Evolutionary conservation across 371 early-diverging fungal genomes (phyloP), one percentile per base, ranked within the genome.

Genomic region (Mucor indicus): DNA sequence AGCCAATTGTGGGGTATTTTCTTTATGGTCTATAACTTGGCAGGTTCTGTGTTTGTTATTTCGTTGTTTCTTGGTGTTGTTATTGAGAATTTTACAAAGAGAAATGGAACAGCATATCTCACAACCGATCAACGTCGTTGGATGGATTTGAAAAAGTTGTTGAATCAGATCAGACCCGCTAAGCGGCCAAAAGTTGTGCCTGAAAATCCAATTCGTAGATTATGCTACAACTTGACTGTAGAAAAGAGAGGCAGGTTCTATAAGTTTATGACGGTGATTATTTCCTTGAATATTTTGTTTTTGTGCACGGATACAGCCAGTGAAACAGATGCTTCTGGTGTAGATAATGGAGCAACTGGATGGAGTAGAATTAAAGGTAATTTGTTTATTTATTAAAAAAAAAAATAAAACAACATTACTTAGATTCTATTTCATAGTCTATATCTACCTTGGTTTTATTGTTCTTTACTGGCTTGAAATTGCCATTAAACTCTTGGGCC

Each of bases 21-120:
- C 55, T 85, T 84, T 52, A 78, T 85, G 53, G 57, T 82, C 4
- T 85, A 78, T 54, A 84, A 83, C 44, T 41, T 87, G 5, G 75
- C 81, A 6, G 85, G 84, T 13, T 77, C 84, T 6, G 71, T 80
- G 16, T 79, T 85, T 54, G 81, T 85, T 2, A 69, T 85, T 12
- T 76, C 83, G 3, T 43, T 86, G 38, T 88, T 88, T 60, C 64
- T 88, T 22, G 85, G 86, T 8, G 80, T 88, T 19, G 80, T 88
- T 5, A 78, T 86, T 24, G 82, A 83, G 23, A 83, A 83, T 57
- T 85, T 79, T 50, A 76, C 81, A 4, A 72, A 67, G 38, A 67
- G 81, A 47, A 83, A 79, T 17, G 86, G 85, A 4, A 75, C 76
- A 7, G 83, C 85, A 0, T 83, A 77, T 57, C 54, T 86, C 40